Percentiles rank a stretch among this genome's conserved stretches.
phyloP scores from a whole-genome alignment of 2,329 filamentous ascomycete genomes.

The Rhynchosporium graminicola region DNA sequence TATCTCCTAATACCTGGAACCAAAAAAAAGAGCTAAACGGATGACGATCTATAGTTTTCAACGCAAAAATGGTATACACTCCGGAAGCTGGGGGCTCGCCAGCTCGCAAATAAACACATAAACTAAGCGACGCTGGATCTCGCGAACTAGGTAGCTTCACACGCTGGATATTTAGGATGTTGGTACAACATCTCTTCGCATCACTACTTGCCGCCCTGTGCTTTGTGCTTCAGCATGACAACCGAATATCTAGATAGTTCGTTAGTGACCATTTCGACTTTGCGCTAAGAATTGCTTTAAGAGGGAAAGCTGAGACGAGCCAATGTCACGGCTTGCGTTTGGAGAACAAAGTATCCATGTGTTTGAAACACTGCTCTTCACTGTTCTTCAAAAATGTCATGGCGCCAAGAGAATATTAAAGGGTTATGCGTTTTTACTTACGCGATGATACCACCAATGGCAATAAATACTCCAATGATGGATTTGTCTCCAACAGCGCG shows the following conservation, averaged over 20 bases:
- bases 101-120: conserved; percentile 1
- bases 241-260: conserved; percentile 46
- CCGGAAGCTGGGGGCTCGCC: too few species aligned
- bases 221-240: conserved; percentile 50
- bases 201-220: conserved; percentile 27
- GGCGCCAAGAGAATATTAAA: neutral
- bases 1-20: neutral
- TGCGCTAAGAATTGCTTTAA: neutral
- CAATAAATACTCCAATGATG: conserved; percentile 55
- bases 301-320: neutral
- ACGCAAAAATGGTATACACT: neutral
- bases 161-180: too few species aligned
- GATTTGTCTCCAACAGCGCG: conserved; percentile 57
- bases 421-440: conserved; percentile 42
- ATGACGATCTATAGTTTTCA: conserved; percentile 11
- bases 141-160: too few species aligned
- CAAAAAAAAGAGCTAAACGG: neutral
- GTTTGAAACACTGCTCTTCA: conserved; percentile 7
- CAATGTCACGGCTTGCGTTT: neutral
- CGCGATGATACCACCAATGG: conserved; percentile 58
- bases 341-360: neutral
- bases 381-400: conserved; percentile 12
- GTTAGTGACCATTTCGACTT: conserved; percentile 17
- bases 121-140: neutral
- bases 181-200: neutral